These are phyloP conservation scores for Canna indica DNA, from an alignment of 176 grass and related monocot species.

Conservation along the genomic window DNA sequence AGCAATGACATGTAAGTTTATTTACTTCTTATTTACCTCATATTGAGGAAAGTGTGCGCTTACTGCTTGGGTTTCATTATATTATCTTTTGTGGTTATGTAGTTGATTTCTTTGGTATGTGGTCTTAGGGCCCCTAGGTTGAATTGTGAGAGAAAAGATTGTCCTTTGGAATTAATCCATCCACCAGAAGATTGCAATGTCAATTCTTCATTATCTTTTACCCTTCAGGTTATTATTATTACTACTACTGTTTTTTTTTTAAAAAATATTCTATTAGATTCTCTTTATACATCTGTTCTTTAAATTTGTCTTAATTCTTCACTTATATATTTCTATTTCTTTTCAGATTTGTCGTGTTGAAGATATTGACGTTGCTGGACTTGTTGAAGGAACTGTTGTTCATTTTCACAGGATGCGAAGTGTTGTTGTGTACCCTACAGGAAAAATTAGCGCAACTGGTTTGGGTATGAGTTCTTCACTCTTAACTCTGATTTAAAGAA, in stretches of 20 bases:
- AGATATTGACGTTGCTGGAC: conserved; percentile 93
- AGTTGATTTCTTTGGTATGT: conserved; percentile 11
- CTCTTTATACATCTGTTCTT: not conserved
- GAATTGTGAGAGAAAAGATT: conserved; percentile 74
- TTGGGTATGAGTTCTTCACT: conserved; percentile 37
- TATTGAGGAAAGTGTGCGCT: conserved; percentile 8
- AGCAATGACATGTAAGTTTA: conserved; percentile 63
- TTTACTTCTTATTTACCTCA: not conserved
- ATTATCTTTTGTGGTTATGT: not conserved
- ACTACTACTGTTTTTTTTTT: too few species aligned
- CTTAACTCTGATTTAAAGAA: conserved; percentile 3
- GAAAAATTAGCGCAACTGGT: conserved; percentile 73
- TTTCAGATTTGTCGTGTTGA: conserved; percentile 95
- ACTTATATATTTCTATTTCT: conserved; percentile 4
- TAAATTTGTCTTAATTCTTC: conserved; percentile 9
- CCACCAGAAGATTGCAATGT: conserved; percentile 99
- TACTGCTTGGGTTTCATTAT: conserved; percentile 20
- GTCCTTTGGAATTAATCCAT: conserved; percentile 83
- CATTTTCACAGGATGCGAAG: conserved; percentile 93
- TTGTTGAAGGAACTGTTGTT: conserved; percentile 82
- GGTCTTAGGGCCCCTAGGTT: conserved; percentile 73
- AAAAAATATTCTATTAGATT: too few species aligned
- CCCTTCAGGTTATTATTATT: conserved; percentile 60
- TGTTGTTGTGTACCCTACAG: conserved; percentile 65
- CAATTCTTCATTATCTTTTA: conserved; percentile 92